phyloP scores from a whole-genome alignment of 495 filamentous ascomycete genomes.

The Ascodesmis nigricans region DNA sequence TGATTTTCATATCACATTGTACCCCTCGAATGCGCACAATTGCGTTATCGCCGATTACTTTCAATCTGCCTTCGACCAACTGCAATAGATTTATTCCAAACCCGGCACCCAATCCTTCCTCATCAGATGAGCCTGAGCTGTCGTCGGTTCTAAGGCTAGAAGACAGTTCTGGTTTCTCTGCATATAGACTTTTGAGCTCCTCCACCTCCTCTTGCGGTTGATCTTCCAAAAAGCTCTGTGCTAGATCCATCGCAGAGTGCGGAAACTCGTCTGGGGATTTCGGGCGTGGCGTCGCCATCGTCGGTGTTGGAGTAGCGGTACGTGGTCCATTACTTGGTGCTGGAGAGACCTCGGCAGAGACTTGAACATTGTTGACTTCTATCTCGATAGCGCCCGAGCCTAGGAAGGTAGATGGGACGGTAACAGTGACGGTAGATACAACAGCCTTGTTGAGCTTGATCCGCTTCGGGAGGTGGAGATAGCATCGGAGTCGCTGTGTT shows the following conservation, averaged over 20 bases:
- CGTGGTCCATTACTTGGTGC: conserved; percentile 3
- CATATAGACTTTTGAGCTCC: conserved; percentile 44
- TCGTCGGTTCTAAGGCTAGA: too few relatives aligned
- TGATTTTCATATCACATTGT: conserved; percentile 38
- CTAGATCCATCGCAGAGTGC: conserved; percentile 62
- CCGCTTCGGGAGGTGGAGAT: conserved; percentile 5
- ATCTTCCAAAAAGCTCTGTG: conserved; percentile 65
- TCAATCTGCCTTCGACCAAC: too few relatives aligned
- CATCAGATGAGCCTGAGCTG: too few relatives aligned
- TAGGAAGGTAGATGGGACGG: conserved; percentile 19
- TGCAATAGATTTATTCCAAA: too few relatives aligned
- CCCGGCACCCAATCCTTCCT: conserved; percentile 47
- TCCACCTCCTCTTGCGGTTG: conserved; percentile 50
- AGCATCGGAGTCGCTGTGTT: conserved; percentile 12
- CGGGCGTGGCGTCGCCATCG: conserved; percentile 3
- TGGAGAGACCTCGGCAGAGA: conserved; percentile 11
- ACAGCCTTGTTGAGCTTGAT: conserved; percentile 14
- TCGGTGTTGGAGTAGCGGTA: background rate
- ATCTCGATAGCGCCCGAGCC: conserved; percentile 18
- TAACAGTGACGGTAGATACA: conserved; percentile 18
- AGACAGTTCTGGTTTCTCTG: too few relatives aligned
- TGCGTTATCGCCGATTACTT: conserved; percentile 61
- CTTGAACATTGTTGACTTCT: conserved; percentile 10
- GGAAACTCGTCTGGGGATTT: conserved; percentile 27
- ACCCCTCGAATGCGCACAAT: conserved; percentile 49